Evolutionary conservation across 2,329 filamentous ascomycete genomes (phyloP), one percentile per base, ranked within the genome.

Genomic region (Fusarium lateritium): DNA sequence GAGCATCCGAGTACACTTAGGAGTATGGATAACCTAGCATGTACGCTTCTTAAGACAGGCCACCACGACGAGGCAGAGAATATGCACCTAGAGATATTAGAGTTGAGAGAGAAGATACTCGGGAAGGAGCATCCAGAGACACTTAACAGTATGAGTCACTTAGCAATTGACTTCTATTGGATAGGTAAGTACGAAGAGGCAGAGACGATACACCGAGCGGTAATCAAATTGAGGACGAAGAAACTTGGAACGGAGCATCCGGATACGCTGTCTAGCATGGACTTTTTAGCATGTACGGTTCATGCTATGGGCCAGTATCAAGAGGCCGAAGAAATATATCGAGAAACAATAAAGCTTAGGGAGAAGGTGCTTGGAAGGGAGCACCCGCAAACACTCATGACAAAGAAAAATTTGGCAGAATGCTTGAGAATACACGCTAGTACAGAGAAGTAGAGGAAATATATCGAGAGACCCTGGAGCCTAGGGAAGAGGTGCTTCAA

Each of bases 321-420:
- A 19, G 61, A 72, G 52, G 73, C 71, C 24, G 69, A 72, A 49
- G 26, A 52, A 40, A 55, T 69, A 15, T 28, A 65, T 49, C 42
- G 46, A 36, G 54, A 65, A 26, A 45, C 46, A 15, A 39, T 75
- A 4, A 45, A 67, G 24, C 24, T 59, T 17, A 43, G 22, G 17
- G 21, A 62, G 36, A 66, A 55, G 52, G 45, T 62, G 13, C 39
- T 70, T 10, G 69, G 69, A 6, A n/a, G 33, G 15, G 58, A 71
- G 34, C 57, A 73, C 60, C 62, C 57, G 2, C 22, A 40, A 14
- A 62, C 62, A n/a, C 26, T 68, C 3, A 7, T 3, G 4, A 24
- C 24, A 4, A 24, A 3, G 24, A 5, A 3, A 6, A 2, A 3
- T 3, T 24, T 24, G 7, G 24, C 24, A 24, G 3, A 19, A 19